Percentiles rank a stretch among this genome's conserved stretches.
phyloP scores from a whole-genome alignment of 2,329 filamentous ascomycete species.

The Esteya vermicola region DNA sequence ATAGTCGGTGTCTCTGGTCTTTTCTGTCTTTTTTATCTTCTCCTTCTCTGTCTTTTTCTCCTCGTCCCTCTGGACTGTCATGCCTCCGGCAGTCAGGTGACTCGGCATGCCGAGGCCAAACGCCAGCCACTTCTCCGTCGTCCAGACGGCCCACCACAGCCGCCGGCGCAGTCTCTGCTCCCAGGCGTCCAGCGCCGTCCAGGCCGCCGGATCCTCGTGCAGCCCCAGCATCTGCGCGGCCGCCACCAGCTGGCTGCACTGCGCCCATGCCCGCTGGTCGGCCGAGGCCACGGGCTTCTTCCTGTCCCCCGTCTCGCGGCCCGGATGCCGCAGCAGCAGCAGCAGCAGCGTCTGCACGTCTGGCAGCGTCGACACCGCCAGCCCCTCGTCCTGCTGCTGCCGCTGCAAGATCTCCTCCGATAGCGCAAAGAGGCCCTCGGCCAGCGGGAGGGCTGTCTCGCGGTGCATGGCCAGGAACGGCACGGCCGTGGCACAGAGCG shows the following conservation, averaged over 20 bases:
- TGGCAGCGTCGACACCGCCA: not conserved
- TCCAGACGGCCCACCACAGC: conserved; percentile 4
- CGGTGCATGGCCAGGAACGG: conserved; percentile 3
- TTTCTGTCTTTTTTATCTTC: too few species aligned
- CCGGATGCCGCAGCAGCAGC: conserved; percentile 1
- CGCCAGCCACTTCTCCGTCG: conserved; percentile 3
- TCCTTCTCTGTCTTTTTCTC: not conserved
- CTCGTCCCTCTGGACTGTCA: not conserved
- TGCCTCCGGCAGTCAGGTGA: not conserved
- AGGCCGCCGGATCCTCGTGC: not conserved
- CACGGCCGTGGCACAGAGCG: conserved; percentile 2
- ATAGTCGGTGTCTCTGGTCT: too few species aligned
- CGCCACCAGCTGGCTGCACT: not conserved
- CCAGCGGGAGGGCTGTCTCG: not conserved
- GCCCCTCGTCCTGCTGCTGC: not conserved
- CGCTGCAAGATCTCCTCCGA: not conserved
- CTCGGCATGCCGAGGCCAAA: conserved; percentile 6
- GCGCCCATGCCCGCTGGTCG: not conserved
- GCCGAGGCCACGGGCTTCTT: too few species aligned
- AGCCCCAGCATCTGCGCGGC: conserved; percentile 3
- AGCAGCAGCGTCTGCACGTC: conserved; percentile 4
- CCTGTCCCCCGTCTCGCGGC: not conserved
- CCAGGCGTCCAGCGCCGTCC: not conserved
- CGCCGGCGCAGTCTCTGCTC: conserved; percentile 2
- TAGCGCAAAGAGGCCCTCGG: not conserved